Evolutionary conservation across 257 asterid species (phyloP).

Genomic region (Misopates orontium): DNA sequence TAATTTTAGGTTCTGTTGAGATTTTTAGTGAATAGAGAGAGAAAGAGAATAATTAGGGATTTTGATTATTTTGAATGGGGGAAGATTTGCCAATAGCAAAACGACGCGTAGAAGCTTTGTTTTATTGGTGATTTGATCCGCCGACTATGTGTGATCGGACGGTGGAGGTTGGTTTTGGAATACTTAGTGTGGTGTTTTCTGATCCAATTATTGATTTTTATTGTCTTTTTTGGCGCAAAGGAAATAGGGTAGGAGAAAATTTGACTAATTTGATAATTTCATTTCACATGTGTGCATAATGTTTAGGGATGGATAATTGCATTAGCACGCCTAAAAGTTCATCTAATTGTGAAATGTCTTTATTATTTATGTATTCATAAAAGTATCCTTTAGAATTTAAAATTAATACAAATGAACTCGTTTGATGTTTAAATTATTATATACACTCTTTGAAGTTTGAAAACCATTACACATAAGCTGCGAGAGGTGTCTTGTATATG

Average conservation of each 20-base stretch:
- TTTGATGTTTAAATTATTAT: too few relatives aligned
- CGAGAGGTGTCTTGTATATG: not conserved
- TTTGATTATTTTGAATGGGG: conserved; percentile 5
- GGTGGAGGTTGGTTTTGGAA: conserved; percentile 29
- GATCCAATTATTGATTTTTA: conserved; percentile 29
- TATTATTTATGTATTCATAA: too few relatives aligned
- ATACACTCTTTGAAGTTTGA: too few relatives aligned
- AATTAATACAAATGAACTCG: too few relatives aligned
- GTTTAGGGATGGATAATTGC: too few relatives aligned
- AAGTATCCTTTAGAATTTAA: too few relatives aligned
- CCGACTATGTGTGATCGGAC: conserved; percentile 45
- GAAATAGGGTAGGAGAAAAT: not conserved
- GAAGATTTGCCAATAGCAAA: conserved; percentile 16
- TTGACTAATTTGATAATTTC: not conserved
- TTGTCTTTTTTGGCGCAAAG: not conserved
- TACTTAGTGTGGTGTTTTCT: conserved; percentile 22
- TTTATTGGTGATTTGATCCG: conserved; percentile 31
- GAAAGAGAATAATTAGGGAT: conserved; percentile 8
- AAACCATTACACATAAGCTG: not conserved
- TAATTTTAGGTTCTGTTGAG: conserved; percentile 36
- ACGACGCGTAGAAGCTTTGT: conserved; percentile 34
- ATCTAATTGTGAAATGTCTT: too few relatives aligned
- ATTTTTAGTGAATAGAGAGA: conserved; percentile 29
- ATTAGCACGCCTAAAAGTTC: too few relatives aligned
- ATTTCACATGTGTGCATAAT: too few relatives aligned